Percentiles rank a stretch among this genome's conserved stretches.
phyloP scores from a whole-genome alignment of 257 asterid genomes.

The Fraxinus cuspidata region DNA sequence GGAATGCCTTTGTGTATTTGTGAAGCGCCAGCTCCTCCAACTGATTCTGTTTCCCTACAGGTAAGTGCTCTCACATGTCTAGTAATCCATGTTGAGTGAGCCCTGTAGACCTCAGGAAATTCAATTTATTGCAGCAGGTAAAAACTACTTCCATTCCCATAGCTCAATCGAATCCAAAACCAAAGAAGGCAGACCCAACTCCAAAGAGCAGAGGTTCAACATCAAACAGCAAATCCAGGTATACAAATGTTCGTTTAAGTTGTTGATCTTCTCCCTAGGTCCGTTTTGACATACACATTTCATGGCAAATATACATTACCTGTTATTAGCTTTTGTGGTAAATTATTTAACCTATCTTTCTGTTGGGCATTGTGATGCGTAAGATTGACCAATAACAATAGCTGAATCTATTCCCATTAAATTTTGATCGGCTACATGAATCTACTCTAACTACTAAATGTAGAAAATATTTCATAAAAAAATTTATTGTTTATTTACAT shows the following conservation, averaged over 20 bases:
- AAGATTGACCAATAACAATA: neutral
- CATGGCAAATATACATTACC: neutral
- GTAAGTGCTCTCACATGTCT: constrained; percentile 38
- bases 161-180: constrained; percentile 50
- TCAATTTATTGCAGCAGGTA: constrained; percentile 47
- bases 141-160: constrained; percentile 41
- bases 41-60: constrained; percentile 47
- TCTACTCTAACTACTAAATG: neutral
- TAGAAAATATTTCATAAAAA: neutral
- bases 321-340: neutral
- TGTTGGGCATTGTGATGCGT: neutral
- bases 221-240: constrained; percentile 78
- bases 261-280: neutral
- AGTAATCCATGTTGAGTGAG: constrained; percentile 22
- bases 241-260: constrained; percentile 28
- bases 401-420: neutral
- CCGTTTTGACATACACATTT: neutral
- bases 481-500: neutral
- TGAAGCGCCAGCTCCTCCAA: constrained; percentile 73
- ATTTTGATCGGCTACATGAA: neutral
- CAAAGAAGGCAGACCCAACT: constrained; percentile 54
- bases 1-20: constrained; percentile 99
- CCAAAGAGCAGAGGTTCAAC: constrained; percentile 76
- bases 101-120: constrained; percentile 26
- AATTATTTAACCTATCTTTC: neutral